Evolutionary conservation across 192 early-diverging fungal genomes (phyloP), one percentile per base, ranked within the genome.

Genomic region (Jimgerdemannia lactiflua): DNA sequence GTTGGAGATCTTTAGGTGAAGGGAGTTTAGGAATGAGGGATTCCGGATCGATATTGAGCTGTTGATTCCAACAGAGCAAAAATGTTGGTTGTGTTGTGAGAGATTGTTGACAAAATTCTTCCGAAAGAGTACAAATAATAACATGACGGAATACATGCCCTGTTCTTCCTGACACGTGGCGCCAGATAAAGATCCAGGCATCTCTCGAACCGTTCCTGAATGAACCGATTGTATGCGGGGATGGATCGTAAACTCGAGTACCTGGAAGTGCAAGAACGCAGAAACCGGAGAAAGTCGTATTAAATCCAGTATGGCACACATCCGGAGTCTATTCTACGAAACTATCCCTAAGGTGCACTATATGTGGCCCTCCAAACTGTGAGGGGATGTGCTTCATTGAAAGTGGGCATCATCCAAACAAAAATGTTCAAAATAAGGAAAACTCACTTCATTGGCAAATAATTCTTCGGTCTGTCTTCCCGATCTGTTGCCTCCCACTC

Each of bases 121-220:
- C 29, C 29, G 18, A n/a, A 68, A 18, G n/a, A 71, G 39, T 43
- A 41, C 64, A 68, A 29, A 10, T 66, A 20, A 66, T 64, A n/a
- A 7, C 42, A 66, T 64, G 20, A 41, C 19, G n/a, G 9, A 17
- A 2, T 43, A 20, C 66, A 73, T 83, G 91, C 84, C 74, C 91
- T 92, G 78, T 97, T 96, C 82, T 93, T 95, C 65, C 88, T 79
- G 68, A 94, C 86, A 77, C 98, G 94, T 41, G 98, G 98, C 41
- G 95, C 95, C 69, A 99, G 86, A 78, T 99, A 99, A 71, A 99
- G 85, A 79, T 99, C 98, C 76, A 99, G 87, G 80, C 96, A 98
- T 74, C 98, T 88, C 77, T 98, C 91, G 83, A 99, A 99, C 66
- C 96, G 88, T 81, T 99, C 97, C 78, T 98, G 91, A 64, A 98